These are phyloP conservation scores for Pythium phragmiticola DNA, from an alignment of 352 stramenopile genomes.

Conservation along the genomic window DNA sequence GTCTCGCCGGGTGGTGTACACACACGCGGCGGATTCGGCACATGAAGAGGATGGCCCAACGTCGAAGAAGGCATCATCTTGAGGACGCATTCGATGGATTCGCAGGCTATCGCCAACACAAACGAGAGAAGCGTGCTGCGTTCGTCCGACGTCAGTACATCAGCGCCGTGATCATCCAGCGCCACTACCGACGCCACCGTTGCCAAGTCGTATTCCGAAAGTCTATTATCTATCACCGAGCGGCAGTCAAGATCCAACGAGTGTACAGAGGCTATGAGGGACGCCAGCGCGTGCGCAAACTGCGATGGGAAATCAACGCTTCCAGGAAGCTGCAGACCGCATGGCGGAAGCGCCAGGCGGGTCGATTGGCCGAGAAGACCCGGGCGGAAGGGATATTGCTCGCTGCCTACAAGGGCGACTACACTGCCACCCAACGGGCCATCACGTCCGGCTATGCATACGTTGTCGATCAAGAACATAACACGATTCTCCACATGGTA, in stretches of 20 bases:
- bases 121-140: conserved; percentile 41
- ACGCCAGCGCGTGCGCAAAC: conserved; percentile 34
- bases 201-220: conserved; percentile 52
- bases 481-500: conserved; percentile 71
- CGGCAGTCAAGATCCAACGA: conserved; percentile 57
- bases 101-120: conserved; percentile 22
- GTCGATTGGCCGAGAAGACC: conserved; percentile 32
- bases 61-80: conserved; percentile 10
- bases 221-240: conserved; percentile 36
- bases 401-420: conserved; percentile 70
- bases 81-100: conserved; percentile 25
- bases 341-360: conserved; percentile 52
- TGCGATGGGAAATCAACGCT: conserved; percentile 41
- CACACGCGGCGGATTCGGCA: conserved; percentile 23
- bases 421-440: conserved; percentile 57
- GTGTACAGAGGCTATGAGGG: conserved; percentile 47
- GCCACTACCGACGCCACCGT: conserved; percentile 53
- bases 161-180: conserved; percentile 62
- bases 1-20: conserved; percentile 34
- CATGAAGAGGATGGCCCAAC: conserved; percentile 39
- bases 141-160: conserved; percentile 34
- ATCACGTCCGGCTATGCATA: conserved; percentile 52
- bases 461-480: conserved; percentile 53
- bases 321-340: conserved; percentile 50
- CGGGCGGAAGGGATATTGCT: conserved; percentile 64